Percentiles rank a stretch among this genome's conserved stretches.
Conservation (phyloP, 768 basidiomycete genomes). For the Amanita phalloides region DNA sequence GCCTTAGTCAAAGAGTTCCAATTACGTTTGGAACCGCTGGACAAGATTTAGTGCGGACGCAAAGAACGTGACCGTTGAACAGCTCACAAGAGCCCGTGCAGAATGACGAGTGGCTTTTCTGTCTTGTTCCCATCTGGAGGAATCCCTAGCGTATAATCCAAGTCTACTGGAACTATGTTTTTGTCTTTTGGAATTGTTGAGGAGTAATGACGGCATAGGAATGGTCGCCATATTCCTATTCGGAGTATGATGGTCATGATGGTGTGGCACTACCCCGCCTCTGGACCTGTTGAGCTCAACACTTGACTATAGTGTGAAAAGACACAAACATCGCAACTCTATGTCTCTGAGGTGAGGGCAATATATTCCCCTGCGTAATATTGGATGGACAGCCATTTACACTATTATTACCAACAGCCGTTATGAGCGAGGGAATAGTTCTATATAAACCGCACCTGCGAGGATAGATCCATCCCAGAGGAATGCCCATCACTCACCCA, state of each 20-base stretch:
- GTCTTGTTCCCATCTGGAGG: slow-evolving; percentile 4
- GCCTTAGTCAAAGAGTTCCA: slow-evolving; percentile 77
- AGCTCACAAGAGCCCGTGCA: slow-evolving; percentile 7
- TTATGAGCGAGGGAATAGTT: background rate
- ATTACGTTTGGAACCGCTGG: slow-evolving; percentile 81
- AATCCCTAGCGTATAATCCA: background rate
- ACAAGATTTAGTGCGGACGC: background rate
- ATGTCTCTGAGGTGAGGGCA: too few relatives aligned
- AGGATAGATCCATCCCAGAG: background rate
- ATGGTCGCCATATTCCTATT: background rate
- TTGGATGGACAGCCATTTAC: too few relatives aligned
- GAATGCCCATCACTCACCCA: slow-evolving; percentile 2
- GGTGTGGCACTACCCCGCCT: background rate
- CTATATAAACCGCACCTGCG: background rate
- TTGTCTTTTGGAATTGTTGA: background rate
- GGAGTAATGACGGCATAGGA: background rate
- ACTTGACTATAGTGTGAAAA: too few relatives aligned
- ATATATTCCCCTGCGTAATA: too few relatives aligned
- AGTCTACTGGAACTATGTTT: background rate
- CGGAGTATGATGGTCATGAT: background rate
- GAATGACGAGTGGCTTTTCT: slow-evolving; percentile 4
- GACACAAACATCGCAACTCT: too few relatives aligned
- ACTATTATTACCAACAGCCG: too few relatives aligned
- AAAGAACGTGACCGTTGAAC: background rate
- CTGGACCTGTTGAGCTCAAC: too few relatives aligned